Evolutionary conservation across 495 filamentous ascomycete genomes (phyloP).

Genomic region (Penicillium ucsense): DNA sequence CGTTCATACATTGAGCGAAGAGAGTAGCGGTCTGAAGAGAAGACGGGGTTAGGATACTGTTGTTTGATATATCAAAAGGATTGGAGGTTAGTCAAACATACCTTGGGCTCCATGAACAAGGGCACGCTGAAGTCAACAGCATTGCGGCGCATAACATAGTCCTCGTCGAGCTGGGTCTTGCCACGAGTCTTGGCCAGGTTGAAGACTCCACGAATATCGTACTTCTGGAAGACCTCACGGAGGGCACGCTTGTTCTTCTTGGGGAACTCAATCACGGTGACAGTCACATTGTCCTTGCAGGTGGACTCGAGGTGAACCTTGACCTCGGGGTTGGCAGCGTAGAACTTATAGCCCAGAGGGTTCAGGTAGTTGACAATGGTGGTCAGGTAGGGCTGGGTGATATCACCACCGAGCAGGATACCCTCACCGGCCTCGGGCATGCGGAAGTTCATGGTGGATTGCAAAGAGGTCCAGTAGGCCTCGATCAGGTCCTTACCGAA

Average conservation of each 20-base stretch:
- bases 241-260: slow-evolving; percentile 92
- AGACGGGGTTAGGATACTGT: slow-evolving; percentile 1
- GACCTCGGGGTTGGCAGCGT: slow-evolving; percentile 68
- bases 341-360: slow-evolving; percentile 90
- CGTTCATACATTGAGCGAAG: slow-evolving; percentile 91
- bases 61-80: no score
- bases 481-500: slow-evolving; percentile 94
- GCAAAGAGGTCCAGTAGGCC: slow-evolving; percentile 93
- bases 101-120: slow-evolving; percentile 98
- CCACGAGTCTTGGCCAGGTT: slow-evolving; percentile 80
- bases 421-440: slow-evolving; percentile 88
- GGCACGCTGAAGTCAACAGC: slow-evolving; percentile 97
- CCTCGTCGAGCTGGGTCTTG: slow-evolving; percentile 79
- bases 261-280: slow-evolving; percentile 95
- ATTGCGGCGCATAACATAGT: slow-evolving; percentile 97
- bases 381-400: slow-evolving; percentile 52
- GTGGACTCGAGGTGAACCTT: slow-evolving; percentile 71
- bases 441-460: slow-evolving; percentile 99
- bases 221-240: slow-evolving; percentile 92
- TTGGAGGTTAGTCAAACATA: slow-evolving; percentile 33
- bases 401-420: slow-evolving; percentile 85
- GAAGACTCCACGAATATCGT: slow-evolving; percentile 92
- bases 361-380: slow-evolving; percentile 73
- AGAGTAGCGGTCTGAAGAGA: slow-evolving; percentile 73
- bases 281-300: slow-evolving; percentile 52